Percentiles rank a stretch among this genome's conserved stretches.
These are phyloP conservation scores for Botrytis fabae DNA, from an alignment of 2,329 filamentous ascomycete genomes.

Conservation along the genomic window DNA sequence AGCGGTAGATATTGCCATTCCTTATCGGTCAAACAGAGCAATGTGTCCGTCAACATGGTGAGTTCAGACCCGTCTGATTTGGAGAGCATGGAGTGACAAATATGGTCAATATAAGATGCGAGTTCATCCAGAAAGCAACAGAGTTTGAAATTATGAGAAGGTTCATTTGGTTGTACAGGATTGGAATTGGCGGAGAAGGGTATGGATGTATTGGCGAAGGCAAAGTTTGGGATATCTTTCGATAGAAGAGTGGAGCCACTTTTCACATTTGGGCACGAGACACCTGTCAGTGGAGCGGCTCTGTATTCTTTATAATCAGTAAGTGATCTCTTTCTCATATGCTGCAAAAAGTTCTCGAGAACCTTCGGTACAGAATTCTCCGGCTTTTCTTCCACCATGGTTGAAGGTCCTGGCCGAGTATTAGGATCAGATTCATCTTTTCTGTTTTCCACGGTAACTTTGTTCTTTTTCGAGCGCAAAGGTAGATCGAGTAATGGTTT, in stretches of 20 bases:
- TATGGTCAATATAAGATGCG: not conserved
- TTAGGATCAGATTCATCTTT: not conserved
- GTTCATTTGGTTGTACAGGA: not conserved
- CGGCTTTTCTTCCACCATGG: not conserved
- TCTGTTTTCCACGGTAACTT: not conserved
- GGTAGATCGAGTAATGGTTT: not conserved
- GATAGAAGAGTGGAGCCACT: not conserved
- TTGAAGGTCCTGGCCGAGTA: not conserved
- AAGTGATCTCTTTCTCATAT: not conserved
- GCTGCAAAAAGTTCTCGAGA: not conserved
- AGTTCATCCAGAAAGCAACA: conserved; percentile 25
- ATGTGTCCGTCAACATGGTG: conserved; percentile 41
- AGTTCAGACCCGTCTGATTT: conserved; percentile 17
- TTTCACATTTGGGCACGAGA: not conserved
- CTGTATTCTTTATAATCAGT: not conserved
- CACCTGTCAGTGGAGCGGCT: not conserved
- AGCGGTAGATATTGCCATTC: conserved; percentile 65
- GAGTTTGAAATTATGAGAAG: conserved; percentile 25
- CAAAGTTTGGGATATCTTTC: not conserved
- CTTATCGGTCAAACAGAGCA: conserved; percentile 54
- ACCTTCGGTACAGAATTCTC: not conserved
- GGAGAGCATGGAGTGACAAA: conserved; percentile 22
- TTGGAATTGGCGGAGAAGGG: not conserved
- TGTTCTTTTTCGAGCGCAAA: not conserved
- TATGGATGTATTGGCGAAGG: not conserved